A percentile compares a stretch with the other conserved stretches of the same genome.
Conservation (phyloP, 2,329 filamentous ascomycete genomes). For the Daldinia eschscholtzii region DNA sequence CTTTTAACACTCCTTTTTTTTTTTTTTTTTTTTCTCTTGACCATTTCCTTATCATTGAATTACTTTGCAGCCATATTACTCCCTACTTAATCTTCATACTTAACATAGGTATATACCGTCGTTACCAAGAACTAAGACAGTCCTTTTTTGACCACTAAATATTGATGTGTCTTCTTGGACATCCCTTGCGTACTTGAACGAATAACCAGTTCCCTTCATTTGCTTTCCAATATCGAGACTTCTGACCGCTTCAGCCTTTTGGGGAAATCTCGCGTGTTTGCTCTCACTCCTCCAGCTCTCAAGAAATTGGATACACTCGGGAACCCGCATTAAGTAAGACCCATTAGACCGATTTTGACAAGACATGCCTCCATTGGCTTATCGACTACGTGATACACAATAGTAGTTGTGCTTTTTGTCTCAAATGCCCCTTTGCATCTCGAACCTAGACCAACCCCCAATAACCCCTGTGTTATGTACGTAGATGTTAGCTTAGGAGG, state of each 20-base stretch:
- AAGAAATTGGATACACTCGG: constrained; percentile 15
- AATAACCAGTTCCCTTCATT: not conserved
- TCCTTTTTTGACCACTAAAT: not conserved
- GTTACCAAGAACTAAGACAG: not conserved
- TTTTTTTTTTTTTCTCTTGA: not conserved
- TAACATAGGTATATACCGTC: too few species aligned
- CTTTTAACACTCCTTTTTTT: too few species aligned
- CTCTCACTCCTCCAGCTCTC: constrained; percentile 18
- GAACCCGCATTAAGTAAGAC: constrained; percentile 7
- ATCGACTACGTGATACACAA: constrained; percentile 1
- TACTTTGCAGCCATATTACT: constrained; percentile 2
- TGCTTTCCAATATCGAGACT: not conserved
- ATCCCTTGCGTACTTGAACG: not conserved
- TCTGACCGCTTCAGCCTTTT: not conserved
- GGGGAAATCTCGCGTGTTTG: constrained; percentile 1
- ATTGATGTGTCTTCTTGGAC: not conserved
- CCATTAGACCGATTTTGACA: constrained; percentile 12
- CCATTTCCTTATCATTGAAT: not conserved
- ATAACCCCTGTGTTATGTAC: not conserved
- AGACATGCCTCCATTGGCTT: constrained; percentile 20
- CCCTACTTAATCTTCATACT: not conserved
- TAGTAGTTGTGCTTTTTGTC: constrained; percentile 2
- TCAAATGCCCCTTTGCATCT: not conserved
- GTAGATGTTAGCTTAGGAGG: not conserved
- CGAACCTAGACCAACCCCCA: not conserved